Base-by-base conservation (phyloP, 139 green algal species). In the Chlamydomonas applanata region DNA sequence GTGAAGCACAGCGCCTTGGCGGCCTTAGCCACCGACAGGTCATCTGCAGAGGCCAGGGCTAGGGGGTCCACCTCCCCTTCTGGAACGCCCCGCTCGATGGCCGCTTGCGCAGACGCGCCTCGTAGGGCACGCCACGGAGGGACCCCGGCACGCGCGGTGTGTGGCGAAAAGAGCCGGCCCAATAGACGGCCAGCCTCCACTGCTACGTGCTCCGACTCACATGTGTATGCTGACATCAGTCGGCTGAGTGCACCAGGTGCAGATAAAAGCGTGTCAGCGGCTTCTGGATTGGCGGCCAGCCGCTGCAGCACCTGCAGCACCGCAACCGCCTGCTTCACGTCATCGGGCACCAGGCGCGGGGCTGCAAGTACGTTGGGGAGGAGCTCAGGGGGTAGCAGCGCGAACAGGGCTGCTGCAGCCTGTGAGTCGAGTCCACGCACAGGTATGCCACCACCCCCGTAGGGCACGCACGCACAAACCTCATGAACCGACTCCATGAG, bases 401-500 rank as follows among this genome's bases (percentile, higher is more conserved):
- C 72, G 27, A 87, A 36, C 19, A 92, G 65, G 9, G 82, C 71
- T 22, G 64, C 59, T 13, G 82, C 24, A 17, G 29, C 69, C 30
- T 77, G 59, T 27, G 32, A 22, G 64, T 57, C 49, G 32, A 49
- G 11, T 11, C 7, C 40, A 11, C 40, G 7, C 7, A 11, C 40
- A 11, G 40, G 7, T 49, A 11, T 7, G 40, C 40, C 40, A 11
- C 94, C 69, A 16, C 92, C 92, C 19, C 60, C 40, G 46, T 93
- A 94, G 0, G 92, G 87, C 49, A 97, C 76, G 66, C 86, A 91
- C 0, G 91, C 89, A 72, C 94, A 96, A 84, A 94, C 92, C 81
- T 97, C 88, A 67, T 82, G 72, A 27, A 96, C 80, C 13, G 79
- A 78, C 66, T 91, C 86, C 40, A 90, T 56, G 66, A 94, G 71